These are phyloP conservation scores for Fistulifera pelliculosa DNA, from an alignment of 108 stramenopile genomes.

Conservation along the genomic window DNA sequence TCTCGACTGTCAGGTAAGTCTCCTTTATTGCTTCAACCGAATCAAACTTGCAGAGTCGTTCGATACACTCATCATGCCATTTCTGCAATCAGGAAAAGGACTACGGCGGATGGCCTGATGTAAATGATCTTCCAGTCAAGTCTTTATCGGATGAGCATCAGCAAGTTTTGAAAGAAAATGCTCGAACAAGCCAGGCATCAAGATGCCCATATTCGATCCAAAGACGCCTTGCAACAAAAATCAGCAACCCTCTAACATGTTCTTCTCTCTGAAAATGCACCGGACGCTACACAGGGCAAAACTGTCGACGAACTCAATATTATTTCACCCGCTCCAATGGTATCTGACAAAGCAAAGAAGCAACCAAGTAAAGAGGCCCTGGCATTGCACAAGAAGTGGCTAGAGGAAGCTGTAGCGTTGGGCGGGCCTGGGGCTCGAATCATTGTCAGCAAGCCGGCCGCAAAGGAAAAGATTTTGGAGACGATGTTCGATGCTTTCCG, in stretches of 20 bases:
- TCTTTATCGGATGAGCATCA: conserved; percentile 4
- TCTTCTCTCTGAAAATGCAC: background rate
- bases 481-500: conserved; percentile 49
- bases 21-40: too few relatives aligned
- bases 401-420: conserved; percentile 45
- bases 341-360: conserved; percentile 3
- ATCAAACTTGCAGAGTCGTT: conserved; percentile 2
- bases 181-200: conserved; percentile 1
- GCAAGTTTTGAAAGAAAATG: conserved; percentile 8
- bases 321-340: conserved; percentile 1
- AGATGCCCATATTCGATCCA: conserved; percentile 7
- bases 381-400: conserved; percentile 59
- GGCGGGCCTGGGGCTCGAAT: conserved; percentile 58
- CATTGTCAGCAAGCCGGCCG: conserved; percentile 50
- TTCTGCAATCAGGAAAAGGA: conserved; percentile 10
- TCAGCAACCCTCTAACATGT: background rate
- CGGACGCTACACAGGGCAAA: background rate
- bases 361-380: conserved; percentile 20
- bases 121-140: conserved; percentile 16
- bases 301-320: conserved; percentile 3
- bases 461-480: conserved; percentile 69
- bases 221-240: background rate
- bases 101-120: conserved; percentile 37
- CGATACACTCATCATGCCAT: background rate
- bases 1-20: conserved; percentile 34